These are phyloP conservation scores for Fusarium sp. DNA, from an alignment of 2,329 filamentous ascomycete genomes.

Conservation along the genomic window DNA sequence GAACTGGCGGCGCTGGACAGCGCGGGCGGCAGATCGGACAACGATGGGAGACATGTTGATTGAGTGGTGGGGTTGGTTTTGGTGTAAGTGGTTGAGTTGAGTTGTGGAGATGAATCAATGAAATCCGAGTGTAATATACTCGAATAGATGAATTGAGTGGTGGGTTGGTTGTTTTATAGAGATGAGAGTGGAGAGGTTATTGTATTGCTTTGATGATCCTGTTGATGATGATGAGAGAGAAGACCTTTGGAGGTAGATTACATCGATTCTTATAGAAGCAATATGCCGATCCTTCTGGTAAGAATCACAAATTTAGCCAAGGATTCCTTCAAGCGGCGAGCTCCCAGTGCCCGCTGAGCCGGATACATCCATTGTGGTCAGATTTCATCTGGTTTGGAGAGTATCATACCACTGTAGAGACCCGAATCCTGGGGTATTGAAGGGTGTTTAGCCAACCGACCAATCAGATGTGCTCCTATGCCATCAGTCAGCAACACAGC, in stretches of 20 bases:
- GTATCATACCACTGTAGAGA: slow-evolving; percentile 47
- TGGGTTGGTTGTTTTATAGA: slow-evolving; percentile 31
- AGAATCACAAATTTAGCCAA: slow-evolving; percentile 34
- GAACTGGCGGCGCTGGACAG: slow-evolving; percentile 53
- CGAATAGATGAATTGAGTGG: slow-evolving; percentile 26
- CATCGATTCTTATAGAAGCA: slow-evolving; percentile 46
- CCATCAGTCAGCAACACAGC: slow-evolving; percentile 45
- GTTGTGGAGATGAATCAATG: slow-evolving; percentile 30
- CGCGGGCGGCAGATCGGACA: slow-evolving; percentile 51
- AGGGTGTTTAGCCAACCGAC: slow-evolving; percentile 17
- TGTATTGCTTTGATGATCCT: slow-evolving; percentile 40
- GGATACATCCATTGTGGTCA: slow-evolving; percentile 49
- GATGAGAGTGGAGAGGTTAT: slow-evolving; percentile 45
- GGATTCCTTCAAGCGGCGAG: slow-evolving; percentile 45
- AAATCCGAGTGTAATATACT: slow-evolving; percentile 33
- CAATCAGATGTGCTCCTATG: slow-evolving; percentile 29
- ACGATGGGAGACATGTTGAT: slow-evolving; percentile 51
- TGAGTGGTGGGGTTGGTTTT: slow-evolving; percentile 31
- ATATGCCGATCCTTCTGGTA: slow-evolving; percentile 31
- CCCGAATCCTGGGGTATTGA: slow-evolving; percentile 35
- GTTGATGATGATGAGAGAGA: slow-evolving; percentile 44
- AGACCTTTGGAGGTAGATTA: slow-evolving; percentile 36
- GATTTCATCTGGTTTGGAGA: slow-evolving; percentile 47
- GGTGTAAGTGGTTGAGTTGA: slow-evolving; percentile 30
- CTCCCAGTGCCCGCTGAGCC: slow-evolving; percentile 45